Percentiles rank a stretch among this genome's conserved stretches.
Conservation (phyloP, 164 flowering plant genomes). For the Tetracentron sinense region DNA sequence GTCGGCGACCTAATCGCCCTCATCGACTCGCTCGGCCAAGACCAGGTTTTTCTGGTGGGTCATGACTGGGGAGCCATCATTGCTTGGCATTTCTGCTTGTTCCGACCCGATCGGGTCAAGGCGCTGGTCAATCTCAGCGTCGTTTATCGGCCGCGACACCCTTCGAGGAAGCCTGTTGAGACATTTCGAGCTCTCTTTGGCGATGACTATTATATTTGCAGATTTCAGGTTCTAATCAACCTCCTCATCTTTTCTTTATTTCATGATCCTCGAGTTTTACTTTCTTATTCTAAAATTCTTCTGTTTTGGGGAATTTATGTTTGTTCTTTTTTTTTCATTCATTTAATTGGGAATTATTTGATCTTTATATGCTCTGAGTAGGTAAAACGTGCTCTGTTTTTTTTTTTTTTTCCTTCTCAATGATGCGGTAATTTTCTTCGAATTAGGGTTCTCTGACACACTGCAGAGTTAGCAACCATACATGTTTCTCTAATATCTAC, state of each 20-base stretch:
- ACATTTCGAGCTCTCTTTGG: conserved; percentile 38
- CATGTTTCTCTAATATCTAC: too few relatives aligned
- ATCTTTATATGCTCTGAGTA: too few relatives aligned
- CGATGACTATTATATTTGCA: conserved; percentile 61
- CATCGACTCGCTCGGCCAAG: conserved; percentile 45
- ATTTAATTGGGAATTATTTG: too few relatives aligned
- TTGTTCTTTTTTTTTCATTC: too few relatives aligned
- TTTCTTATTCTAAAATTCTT: too few relatives aligned
- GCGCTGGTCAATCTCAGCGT: conserved; percentile 61
- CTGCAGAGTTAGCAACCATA: too few relatives aligned
- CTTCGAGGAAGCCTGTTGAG: conserved; percentile 31
- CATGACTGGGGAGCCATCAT: conserved; percentile 75
- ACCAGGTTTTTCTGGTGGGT: conserved; percentile 57
- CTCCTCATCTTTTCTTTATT: neutral
- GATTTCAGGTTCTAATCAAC: conserved; percentile 64
- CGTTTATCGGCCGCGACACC: conserved; percentile 37
- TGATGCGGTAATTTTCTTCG: too few relatives aligned
- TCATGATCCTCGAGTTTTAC: neutral
- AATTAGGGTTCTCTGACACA: too few relatives aligned
- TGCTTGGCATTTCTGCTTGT: conserved; percentile 59
- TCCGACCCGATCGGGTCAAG: conserved; percentile 57
- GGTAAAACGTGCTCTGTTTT: too few relatives aligned
- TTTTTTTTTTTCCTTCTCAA: too few relatives aligned
- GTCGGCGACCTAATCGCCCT: conserved; percentile 68
- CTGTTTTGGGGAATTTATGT: too few relatives aligned